Evolutionary conservation across 345 rosid genomes (phyloP), one percentile per base, ranked within the genome.

Genomic region (Ceriops tagal): DNA sequence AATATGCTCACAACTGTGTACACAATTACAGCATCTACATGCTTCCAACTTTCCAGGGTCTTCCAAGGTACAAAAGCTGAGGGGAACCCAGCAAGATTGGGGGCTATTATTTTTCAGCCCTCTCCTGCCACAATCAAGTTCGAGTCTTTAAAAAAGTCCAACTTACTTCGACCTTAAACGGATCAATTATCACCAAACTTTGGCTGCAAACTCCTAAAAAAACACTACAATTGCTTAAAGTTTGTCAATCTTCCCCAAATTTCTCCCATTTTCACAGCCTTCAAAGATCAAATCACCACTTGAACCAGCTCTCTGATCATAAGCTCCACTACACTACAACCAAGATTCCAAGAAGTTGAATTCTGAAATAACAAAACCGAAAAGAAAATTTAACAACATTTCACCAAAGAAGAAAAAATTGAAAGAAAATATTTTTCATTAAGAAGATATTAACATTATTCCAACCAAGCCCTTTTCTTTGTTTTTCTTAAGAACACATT

Each of bases 341-440:
- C 73, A 72, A 77, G 69, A 80, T 79, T 59, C 82, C 73, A 66
- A 58, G 35, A 65, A 80, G 66, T 71, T 75, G 77, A 75, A 78
- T 83, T 79, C 79, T 79, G 86, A 61, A 73, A 69, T 35, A 60
- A 61, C 5, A 62, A 22, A 66, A 35, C 6, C 51, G 6, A 24
- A 5, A 19, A 66, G 24, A 63, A 43, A 21, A 37, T 39, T 7
- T 6, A 1, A 9, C 5, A 30, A 60, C 19, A 28, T 46, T 51
- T 1, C 9, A 28, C 7, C 0, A 31, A 51, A 15, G 3, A 52
- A 62, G 68, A 65, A 56, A 32, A 64, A 80, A 69, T 6, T 0
- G 31, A 61, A 32, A 20, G 47, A 61, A 10, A 13, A 67, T 34
- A 11, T 47, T 55, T 22, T 43, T 43, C 49, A 43, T 11, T 13